Conservation (phyloP, 225 moss, liverwort and hornwort genomes). For the Pleurozium schreberi region DNA sequence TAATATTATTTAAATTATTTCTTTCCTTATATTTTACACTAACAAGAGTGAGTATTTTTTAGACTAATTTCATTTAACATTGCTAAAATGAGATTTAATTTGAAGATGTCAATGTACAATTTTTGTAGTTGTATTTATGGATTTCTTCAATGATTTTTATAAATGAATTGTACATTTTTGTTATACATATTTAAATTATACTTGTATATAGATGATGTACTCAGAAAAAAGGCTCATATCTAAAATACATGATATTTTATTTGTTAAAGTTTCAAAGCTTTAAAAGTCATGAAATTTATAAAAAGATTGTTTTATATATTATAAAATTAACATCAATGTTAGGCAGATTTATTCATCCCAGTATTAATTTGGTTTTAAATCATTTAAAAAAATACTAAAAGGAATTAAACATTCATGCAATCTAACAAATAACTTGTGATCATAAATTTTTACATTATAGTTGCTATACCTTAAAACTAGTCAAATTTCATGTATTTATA, state of each 20-base stretch:
- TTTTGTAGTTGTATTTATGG: neutral
- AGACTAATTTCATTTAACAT: neutral
- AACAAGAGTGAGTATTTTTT: rapidly evolving
- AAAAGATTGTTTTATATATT: neutral
- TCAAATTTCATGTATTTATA: neutral
- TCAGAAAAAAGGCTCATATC: neutral
- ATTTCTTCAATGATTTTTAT: neutral
- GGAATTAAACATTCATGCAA: too few relatives aligned
- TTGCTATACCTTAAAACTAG: neutral
- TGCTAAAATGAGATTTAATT: neutral
- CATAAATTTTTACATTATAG: neutral
- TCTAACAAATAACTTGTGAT: neutral
- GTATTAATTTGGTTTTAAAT: neutral
- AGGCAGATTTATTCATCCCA: neutral
- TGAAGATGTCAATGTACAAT: too few relatives aligned
- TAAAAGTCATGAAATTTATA: neutral
- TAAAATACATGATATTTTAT: neutral
- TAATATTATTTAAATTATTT: neutral
- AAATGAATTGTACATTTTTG: neutral
- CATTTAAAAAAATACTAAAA: neutral
- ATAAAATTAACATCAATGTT: neutral
- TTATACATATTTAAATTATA: neutral
- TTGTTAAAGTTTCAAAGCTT: neutral
- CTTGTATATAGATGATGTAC: neutral
- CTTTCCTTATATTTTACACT: neutral